A percentile compares a stretch with the other conserved stretches of the same genome.
Evolutionary conservation across 768 basidiomycete species (phyloP).

Genomic region (Boletus rufocinnamomeus): DNA sequence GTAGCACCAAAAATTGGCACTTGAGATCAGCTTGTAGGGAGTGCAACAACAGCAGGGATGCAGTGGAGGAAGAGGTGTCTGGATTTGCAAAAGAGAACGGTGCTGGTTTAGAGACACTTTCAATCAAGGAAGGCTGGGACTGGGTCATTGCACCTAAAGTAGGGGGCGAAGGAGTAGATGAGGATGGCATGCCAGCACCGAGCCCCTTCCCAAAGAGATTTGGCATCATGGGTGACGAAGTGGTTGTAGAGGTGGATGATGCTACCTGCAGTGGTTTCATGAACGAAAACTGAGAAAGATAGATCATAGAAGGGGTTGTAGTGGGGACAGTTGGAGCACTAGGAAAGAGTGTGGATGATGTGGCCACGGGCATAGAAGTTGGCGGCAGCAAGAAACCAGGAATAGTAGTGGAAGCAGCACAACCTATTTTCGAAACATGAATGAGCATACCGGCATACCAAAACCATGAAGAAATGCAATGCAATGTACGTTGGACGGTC

Average conservation of each 20-base stretch:
- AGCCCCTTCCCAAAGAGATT: slow-evolving; percentile 37
- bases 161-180: slow-evolving; percentile 10
- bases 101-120: slow-evolving; percentile 14
- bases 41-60: slow-evolving; percentile 17
- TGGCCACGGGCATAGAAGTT: slow-evolving; percentile 27
- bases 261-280: slow-evolving; percentile 17
- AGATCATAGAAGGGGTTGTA: slow-evolving; percentile 9
- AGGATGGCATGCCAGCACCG: slow-evolving; percentile 6
- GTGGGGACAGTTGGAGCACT: slow-evolving; percentile 9
- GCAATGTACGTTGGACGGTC: no score
- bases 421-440: no score
- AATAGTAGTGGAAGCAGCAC: slow-evolving; percentile 11
- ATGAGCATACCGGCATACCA: no score
- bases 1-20: slow-evolving; percentile 22
- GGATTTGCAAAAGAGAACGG: slow-evolving; percentile 20
- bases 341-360: slow-evolving; percentile 19
- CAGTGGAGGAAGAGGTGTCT: slow-evolving; percentile 26
- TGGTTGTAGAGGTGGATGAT: neutral
- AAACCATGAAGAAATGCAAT: no score
- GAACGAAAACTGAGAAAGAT: slow-evolving; percentile 21
- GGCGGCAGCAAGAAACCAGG: slow-evolving; percentile 28
- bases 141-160: slow-evolving; percentile 9
- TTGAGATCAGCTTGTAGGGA: slow-evolving; percentile 12
- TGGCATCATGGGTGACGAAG: slow-evolving; percentile 22
- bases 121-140: slow-evolving; percentile 9